Evolutionary conservation across 2,329 filamentous ascomycete genomes (phyloP), one percentile per base, ranked within the genome.

Genomic region (Oidium heveae): DNA sequence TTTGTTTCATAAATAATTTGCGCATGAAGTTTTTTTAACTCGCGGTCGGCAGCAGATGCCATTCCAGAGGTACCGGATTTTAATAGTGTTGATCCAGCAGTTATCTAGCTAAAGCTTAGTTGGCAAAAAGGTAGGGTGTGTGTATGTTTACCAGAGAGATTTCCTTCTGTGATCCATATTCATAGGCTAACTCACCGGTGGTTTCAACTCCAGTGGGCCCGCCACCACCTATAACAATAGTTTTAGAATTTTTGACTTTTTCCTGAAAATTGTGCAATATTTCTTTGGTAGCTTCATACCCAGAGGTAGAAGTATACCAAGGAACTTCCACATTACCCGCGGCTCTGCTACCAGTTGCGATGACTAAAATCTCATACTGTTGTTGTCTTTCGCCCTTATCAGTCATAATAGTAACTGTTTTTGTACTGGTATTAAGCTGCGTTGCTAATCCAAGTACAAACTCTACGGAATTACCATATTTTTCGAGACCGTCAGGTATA

Each of bases 11-110:
- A 68, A 52, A 66, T 63, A 47, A 80, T 64, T 28, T 69, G 66
- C 32, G 80, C 75, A 53, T 71, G 68, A 32, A 80, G 69, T 60
- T 71, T 72, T 55, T 66, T 65, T n/a, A 80, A 71, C 64, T 77
- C 71, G 55, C 63, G 63, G 55, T 68, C 65, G 2, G 71, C 71
- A n/a, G 65, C 62, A 1, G 54, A 43, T n/a, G 55, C 55, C 10
- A 61, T 58, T 13, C 41, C 50, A 3, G 54, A 18, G n/a, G 61
- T 59, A 1, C 59, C 51, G 24, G 52, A 59, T 12, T 36, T 50
- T 3, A 63, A 58, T 4, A 64, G 22, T 24, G 59, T 53, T 1
- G 57, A 51, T 8, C 57, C 59, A 13, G 56, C 51, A 15, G 61
- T 63, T 12, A 64, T 59, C 61, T 62, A 41, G 3, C 3, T 28